Conservation (phyloP, 176 grass and related monocot species). For the Lolium rigidum region DNA sequence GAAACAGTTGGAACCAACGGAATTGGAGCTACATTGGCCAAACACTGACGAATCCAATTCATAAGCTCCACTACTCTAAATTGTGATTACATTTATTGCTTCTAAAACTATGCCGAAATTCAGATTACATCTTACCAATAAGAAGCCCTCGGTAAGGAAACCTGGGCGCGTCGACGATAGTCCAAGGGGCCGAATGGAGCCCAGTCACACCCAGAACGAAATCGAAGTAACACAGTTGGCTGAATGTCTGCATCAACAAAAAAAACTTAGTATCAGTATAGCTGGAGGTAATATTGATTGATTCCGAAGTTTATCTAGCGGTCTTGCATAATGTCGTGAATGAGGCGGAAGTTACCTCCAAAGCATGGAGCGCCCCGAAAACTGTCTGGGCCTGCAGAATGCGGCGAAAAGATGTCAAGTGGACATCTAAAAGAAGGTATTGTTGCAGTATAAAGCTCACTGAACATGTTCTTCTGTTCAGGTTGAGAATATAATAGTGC, state of each 20-base stretch:
- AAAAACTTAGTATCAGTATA: constrained; percentile 10
- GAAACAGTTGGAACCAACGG: background rate
- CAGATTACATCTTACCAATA: constrained; percentile 54
- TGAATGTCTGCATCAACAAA: constrained; percentile 78
- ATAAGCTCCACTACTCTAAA: constrained; percentile 11
- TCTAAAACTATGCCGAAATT: too few species aligned
- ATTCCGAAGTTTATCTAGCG: background rate
- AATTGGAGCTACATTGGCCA: background rate
- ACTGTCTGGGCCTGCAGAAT: constrained; percentile 90
- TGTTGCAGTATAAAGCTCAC: background rate
- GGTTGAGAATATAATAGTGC: background rate
- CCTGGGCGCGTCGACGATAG: constrained; percentile 75
- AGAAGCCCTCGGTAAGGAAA: constrained; percentile 91
- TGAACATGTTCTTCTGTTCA: background rate
- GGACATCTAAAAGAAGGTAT: constrained; percentile 8
- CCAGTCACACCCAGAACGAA: constrained; percentile 66
- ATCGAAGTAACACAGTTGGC: constrained; percentile 88
- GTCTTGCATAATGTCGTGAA: background rate
- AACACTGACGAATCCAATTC: background rate
- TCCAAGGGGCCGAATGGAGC: constrained; percentile 82
- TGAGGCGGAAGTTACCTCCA: constrained; percentile 66
- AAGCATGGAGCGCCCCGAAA: constrained; percentile 83
- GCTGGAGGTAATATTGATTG: background rate
- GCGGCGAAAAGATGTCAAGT: constrained; percentile 2
- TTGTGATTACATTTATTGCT: background rate